Base-by-base conservation (phyloP, 345 rosid species). In the Dovyalis caffra region DNA sequence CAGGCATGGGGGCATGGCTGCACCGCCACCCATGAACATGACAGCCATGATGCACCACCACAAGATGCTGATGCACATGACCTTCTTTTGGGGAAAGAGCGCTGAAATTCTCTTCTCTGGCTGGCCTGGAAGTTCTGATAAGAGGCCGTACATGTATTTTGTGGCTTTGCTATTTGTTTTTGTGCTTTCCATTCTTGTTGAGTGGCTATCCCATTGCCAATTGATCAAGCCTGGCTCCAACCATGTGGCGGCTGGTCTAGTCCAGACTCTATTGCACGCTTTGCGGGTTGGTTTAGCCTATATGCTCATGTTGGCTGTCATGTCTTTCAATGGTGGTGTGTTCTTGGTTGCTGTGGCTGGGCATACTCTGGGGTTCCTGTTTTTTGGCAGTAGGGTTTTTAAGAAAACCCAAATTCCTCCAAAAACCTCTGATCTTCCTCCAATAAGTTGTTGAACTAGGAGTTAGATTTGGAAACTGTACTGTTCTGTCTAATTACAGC, bases 311-410 rank as follows among this genome's bases (percentile, higher is more conserved):
- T 77, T 87, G 35, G 85, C 83, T 18, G 78, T 87, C 25, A 87
- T 87, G 90, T 84, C 90, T 5, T 87, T 81, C 62, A 87, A 87
- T 16, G 84, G 77, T 0, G 90, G 88, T 1, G 82, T 87, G 49
- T 76, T 85, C 33, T 49, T 87, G 40, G 76, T 34, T n/a, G 81
- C 85, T 0, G 71, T 87, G 20, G 86, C 78, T 5, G 90, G 90
- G 0, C 88, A 83, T 66, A 51, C 78, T 32, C 32, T 87, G 8
- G 90, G 90, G 5, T 85, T 87, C 74, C 63, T 87, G 0, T 6
- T 82, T n/a, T 85, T 87, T 32, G 82, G 84, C 0, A 83, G 82
- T 69, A 74, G 79, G 74, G 76, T 73, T 45, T 78, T 82, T 65
- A 71, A 66, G 56, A 74, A 56, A 34, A 23, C 53, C 15, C 15